Base-by-base conservation (phyloP, 164 flowering plant species). In the Tetracentron sinense region DNA sequence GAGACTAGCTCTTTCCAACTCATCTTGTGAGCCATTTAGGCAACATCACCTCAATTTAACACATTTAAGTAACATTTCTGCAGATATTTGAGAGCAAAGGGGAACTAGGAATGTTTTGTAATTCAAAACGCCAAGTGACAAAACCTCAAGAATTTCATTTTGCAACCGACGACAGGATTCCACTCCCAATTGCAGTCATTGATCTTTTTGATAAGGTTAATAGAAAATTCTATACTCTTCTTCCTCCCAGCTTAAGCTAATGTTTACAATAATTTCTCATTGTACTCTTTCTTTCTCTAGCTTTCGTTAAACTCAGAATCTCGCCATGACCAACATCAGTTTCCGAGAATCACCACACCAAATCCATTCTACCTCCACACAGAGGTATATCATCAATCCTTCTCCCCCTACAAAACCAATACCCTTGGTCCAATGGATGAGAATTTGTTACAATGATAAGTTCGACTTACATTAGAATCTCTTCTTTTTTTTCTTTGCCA, bases 51-150 rank as follows among this genome's bases (percentile, higher is more conserved):
- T n/a, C 16, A 25, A 25, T 17, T 44, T 17, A 63, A 42, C 23
- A n/a, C 11, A 8, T 7, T 19, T 1, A 30, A 23, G 27, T 23
- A 27, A 6, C 27, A 31, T 29, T 59, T 62, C 11, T 75, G 62
- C 66, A 93, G 99, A 92, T 95, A 63, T 85, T 92, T 70, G 96
- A 89, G 73, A 88, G 96, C 65, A 90, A 83, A 81, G 99, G 97
- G 11, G 95, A 78, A 4, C 42, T 89, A 67, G 99, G 97, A 6
- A 60, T 95, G 14, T 87, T 83, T 47, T 78, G 85, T 65, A 84
- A 83, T 61, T 42, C 59, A 60, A 95, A 92, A 73, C 83, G 78
- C 54, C 86, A 83, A 25, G 75, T 84, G 1, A 95, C 99, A 0
- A 66, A 64, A 48, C 97, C 99, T 55, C 84, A 85, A 64, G 99